phyloP scores from a whole-genome alignment of 1,284 basidiomycete genomes.

The Malassezia equina region DNA sequence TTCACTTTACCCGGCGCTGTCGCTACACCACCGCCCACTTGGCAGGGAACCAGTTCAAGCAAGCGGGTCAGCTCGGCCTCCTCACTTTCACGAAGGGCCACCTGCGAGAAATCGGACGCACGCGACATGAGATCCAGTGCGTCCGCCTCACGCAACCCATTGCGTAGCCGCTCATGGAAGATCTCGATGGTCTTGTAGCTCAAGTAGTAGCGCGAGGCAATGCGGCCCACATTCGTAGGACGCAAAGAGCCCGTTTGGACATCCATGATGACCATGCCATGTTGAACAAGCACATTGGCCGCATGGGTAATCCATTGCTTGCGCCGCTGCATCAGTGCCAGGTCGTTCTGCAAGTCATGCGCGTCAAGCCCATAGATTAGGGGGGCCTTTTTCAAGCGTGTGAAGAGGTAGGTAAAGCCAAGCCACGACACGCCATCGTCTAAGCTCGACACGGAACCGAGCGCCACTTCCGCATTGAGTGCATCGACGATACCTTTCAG shows the following conservation, averaged over 20 bases:
- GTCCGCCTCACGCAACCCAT: constrained; percentile 87
- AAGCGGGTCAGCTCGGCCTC: constrained; percentile 69
- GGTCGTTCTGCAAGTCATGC: constrained; percentile 65
- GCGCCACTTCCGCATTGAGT: constrained; percentile 86
- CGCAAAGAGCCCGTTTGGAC: constrained; percentile 57
- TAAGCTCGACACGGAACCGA: constrained; percentile 83
- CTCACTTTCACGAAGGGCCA: constrained; percentile 85
- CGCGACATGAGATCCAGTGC: constrained; percentile 72
- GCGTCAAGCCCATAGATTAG: constrained; percentile 73
- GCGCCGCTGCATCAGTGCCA: constrained; percentile 65
- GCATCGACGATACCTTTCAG: constrained; percentile 76
- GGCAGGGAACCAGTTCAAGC: constrained; percentile 53
- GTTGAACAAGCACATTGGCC: constrained; percentile 62
- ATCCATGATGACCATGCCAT: constrained; percentile 76
- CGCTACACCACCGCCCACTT: constrained; percentile 60
- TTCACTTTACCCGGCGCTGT: constrained; percentile 86
- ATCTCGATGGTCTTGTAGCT: constrained; percentile 74
- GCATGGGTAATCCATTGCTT: constrained; percentile 63
- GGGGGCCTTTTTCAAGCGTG: constrained; percentile 88
- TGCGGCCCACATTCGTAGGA: constrained; percentile 78
- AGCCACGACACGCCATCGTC: constrained; percentile 88
- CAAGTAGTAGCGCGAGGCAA: constrained; percentile 95
- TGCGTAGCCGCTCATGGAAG: constrained; percentile 72
- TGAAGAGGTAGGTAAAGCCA: constrained; percentile 92
- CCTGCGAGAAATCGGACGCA: constrained; percentile 94